phyloP scores from a whole-genome alignment of 257 asterid genomes.

The Anisodus tanguticus region DNA sequence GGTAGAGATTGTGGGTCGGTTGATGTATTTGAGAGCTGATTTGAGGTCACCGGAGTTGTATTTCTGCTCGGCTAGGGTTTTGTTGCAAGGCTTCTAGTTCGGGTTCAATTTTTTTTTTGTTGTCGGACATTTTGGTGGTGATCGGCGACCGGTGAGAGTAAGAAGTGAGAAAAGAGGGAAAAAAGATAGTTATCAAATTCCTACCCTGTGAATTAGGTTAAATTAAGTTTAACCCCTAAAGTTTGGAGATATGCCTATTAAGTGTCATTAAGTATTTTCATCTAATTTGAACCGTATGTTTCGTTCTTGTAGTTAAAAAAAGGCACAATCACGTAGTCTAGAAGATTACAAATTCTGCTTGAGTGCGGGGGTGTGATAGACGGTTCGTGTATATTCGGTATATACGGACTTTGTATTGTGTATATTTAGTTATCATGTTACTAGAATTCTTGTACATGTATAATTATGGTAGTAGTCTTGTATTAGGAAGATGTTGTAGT shows the following conservation, averaged over 20 bases:
- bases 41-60: constrained; percentile 60
- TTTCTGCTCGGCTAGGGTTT: constrained; percentile 58
- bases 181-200: not conserved
- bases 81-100: constrained; percentile 43
- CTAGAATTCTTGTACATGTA: no score
- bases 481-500: no score
- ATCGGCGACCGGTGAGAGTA: constrained; percentile 1
- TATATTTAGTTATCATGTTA: no score
- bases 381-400: no score
- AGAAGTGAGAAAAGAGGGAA: not conserved
- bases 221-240: not conserved
- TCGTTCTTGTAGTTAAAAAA: no score
- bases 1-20: constrained; percentile 65
- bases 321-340: no score
- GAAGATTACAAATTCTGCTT: no score
- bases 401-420: no score
- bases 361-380: no score
- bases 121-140: constrained; percentile 38
- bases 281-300: no score
- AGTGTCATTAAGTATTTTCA: no score
- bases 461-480: no score
- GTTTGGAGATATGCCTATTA: not conserved
- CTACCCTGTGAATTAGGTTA: not conserved
- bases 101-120: not conserved
- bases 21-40: constrained; percentile 68